These are phyloP conservation scores for Globisporangium orthogonon DNA, from an alignment of 352 stramenopile species.

Conservation along the genomic window DNA sequence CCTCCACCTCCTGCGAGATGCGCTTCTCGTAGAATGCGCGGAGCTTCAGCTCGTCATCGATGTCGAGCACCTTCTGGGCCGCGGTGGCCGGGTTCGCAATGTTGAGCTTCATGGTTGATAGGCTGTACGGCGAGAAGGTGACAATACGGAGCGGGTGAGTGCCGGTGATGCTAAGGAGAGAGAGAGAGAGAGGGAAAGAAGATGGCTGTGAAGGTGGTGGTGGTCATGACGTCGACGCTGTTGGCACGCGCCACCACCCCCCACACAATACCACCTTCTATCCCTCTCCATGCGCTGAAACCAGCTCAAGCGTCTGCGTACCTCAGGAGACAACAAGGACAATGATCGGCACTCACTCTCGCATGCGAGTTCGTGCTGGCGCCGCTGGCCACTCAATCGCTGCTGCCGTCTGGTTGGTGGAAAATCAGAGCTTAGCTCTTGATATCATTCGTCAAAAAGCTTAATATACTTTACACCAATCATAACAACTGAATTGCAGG, in stretches of 20 bases:
- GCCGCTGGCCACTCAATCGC: conserved; percentile 12
- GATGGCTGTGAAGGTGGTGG: too few species aligned
- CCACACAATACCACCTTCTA: neutral
- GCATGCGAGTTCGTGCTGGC: neutral
- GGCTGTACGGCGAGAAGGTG: conserved; percentile 8
- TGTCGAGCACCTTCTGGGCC: conserved; percentile 98
- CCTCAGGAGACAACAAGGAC: conserved; percentile 78
- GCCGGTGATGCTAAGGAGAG: neutral
- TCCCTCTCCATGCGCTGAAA: too few species aligned
- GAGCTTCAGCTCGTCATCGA: conserved; percentile 99
- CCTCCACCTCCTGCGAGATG: conserved; percentile 99
- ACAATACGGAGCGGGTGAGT: neutral
- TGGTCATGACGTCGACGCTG: too few species aligned
- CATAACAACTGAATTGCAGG: too few species aligned
- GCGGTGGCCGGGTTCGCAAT: conserved; percentile 98
- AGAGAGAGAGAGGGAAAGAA: neutral
- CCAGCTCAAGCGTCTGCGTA: conserved; percentile 19
- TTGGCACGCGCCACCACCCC: neutral
- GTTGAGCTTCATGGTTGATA: conserved; percentile 97
- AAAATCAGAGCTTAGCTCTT: neutral
- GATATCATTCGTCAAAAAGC: neutral
- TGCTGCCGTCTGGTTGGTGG: neutral
- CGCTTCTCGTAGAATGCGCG: conserved; percentile 99
- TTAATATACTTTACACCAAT: neutral
- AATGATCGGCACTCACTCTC: conserved; percentile 25